Percentiles rank a stretch among this genome's conserved stretches.
Conservation (phyloP, 2,329 filamentous ascomycete genomes). For the Pseudogymnoascus destructans region DNA sequence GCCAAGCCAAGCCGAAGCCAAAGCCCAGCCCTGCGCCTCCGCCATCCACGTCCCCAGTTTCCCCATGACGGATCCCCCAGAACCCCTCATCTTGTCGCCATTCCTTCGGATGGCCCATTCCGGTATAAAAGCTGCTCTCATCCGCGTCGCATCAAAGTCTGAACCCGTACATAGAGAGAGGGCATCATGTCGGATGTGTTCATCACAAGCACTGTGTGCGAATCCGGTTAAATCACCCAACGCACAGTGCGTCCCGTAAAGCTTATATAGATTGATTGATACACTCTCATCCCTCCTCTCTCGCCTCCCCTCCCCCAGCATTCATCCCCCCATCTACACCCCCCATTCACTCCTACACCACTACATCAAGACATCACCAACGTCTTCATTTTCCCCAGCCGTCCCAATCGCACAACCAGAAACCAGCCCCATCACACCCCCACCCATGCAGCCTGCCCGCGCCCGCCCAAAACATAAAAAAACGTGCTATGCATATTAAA, state of each 20-base stretch:
- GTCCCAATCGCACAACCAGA: not conserved
- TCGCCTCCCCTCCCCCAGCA: not conserved
- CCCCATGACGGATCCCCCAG: not conserved
- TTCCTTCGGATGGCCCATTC: not conserved
- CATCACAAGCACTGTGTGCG: not conserved
- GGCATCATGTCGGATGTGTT: not conserved
- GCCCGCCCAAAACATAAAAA: constrained; percentile 4
- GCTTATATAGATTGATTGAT: constrained; percentile 7
- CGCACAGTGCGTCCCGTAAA: not conserved
- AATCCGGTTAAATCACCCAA: not conserved
- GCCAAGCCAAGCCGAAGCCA: not conserved
- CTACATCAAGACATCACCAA: not conserved
- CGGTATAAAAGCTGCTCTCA: not conserved
- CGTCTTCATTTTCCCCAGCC: not conserved
- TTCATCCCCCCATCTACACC: not conserved
- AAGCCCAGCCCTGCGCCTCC: constrained; percentile 2
- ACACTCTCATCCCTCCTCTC: not conserved
- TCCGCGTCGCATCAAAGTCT: no score
- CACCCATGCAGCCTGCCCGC: not conserved
- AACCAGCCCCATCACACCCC: not conserved
- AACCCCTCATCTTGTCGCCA: not conserved
- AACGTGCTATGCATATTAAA: constrained; percentile 8
- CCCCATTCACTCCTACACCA: not conserved
- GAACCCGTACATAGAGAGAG: no score
- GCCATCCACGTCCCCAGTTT: not conserved